Base-by-base conservation (phyloP, 768 basidiomycete species). In the Russula vinacea region DNA sequence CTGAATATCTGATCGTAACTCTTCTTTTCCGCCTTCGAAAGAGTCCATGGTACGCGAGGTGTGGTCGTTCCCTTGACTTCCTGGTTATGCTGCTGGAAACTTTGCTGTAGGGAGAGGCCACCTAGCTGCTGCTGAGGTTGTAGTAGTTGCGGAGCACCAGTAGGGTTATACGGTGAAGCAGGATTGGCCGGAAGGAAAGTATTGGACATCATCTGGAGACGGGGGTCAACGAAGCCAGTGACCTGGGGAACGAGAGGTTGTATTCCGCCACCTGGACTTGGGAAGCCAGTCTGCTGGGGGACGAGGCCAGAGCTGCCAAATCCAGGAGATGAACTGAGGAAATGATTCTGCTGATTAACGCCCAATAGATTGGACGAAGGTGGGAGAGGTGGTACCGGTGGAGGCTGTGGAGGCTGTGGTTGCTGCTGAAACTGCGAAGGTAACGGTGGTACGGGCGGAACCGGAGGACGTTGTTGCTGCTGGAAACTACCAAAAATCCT, bases 1-100 rank as follows among this genome's bases (percentile, higher is more conserved):
- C 96, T 81, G 78, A 99, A 99, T 71, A 98, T 95, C 71, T 89
- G 83, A 73, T 98, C 92, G 70, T 98, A 99, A 68, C 88, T 89
- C 79, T 97, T 96, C 82, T 95, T 95, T 79, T 99, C 97, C 6
- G 84, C 82, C 74, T 90, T 90, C 5, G 85, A 85, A 58, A 98
- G 77, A 0, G 87, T 83, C 97, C 97, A 99, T 0, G 92, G 85
- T 44, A 97, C 80, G 70, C 83, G 85, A 33, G 86, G 87, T 17
- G 83, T 77, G 0, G 83, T 73, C 2, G 84, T 81, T 17, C 89
- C 89, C 7, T 86, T 80, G 32, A 85, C 84, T 19, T 84, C 78
- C 73, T 92, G 86, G 70, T 93, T 92, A 65, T 92, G 85, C 72
- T 94, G 89, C 77, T 92, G 88, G 76, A 97, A 90, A 29, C 87